Base-by-base conservation (phyloP, 1,284 basidiomycete species). In the Mycosarcoma maydis region DNA sequence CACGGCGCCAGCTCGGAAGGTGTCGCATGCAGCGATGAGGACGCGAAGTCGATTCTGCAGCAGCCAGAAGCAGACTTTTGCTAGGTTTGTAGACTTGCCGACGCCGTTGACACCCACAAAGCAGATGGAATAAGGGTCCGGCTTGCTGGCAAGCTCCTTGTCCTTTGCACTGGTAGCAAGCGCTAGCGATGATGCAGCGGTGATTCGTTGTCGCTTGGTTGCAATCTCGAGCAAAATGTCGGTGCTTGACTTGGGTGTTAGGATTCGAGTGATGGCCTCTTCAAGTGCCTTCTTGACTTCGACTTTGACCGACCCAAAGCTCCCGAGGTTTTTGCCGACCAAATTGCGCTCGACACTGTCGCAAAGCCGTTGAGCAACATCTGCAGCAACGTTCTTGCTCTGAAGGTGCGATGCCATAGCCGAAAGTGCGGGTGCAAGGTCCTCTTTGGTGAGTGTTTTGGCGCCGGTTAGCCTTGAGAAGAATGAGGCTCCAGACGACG, bases 61-160 rank as follows among this genome's bases (percentile, higher is more conserved):
- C 19, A 99, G 86, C 96, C 96, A 98, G 84, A 98, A 98, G 83
- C 93, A 95, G 44, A 99, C 95, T 84, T 99, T 99, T 48, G 91
- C 92, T 24, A 99, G 84, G 82, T 98, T 98, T 5, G 96, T 98
- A 73, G 93, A 96, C 85, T 99, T 99, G 47, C 96, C 96, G 19
- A 99, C 96, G 20, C 96, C 96, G 80, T 99, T 99, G 46, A 99
- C 96, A n/a, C 96, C 96, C 38, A 98, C 94, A 81, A 99, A 99
- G 0, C 93, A 90, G 76, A 99, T 91, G 65, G 89, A 89, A 83
- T 98, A 98, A 0, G 94, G 94, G 71, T 89, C 85, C 14, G 91
- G 88, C 24, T 82, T 83, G 19, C 80, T 72, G 75, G 81, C 77
- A 13, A 83, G 78, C 24, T 87, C 87, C 45, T 68, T 61, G 26